Evolutionary conservation across 1,284 basidiomycete genomes (phyloP), one percentile per base, ranked within the genome.

Genomic region (Melampsora americana): DNA sequence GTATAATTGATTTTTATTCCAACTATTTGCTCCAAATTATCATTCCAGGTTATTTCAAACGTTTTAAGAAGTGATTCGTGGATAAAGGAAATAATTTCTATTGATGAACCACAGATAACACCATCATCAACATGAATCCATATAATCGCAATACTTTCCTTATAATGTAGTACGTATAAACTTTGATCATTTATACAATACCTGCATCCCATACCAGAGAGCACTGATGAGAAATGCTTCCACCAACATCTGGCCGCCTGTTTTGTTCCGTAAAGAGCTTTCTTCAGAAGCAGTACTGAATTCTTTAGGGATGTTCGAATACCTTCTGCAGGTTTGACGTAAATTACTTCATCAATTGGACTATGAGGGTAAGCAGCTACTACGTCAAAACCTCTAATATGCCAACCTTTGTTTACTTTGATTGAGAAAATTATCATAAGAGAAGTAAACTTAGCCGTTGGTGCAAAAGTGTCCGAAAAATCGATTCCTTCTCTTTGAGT

Each of bases 91-190:
- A n/a, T n/a, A n/a, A n/a, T n/a, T n/a, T n/a, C n/a, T 5, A n/a
- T 46, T 5, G 14, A 16, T 7, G 53, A 53, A n/a, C 14, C n/a
- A 14, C 14, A 20, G 5, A 68, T 42, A 5, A 68, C 23, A 3
- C 66, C 66, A 50, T 68, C 66, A 50, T 68, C 66, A 48, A 68
- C 46, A 50, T 68, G 35, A 4, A 68, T 28, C 66, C 66, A 68
- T 18, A 68, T 7, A 26, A 68, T 20, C 11, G 39, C 35, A 5
- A 18, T 46, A 42, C n/a, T n/a, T 2, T 30, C 46, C 11, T 26
- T 23, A 12, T 46, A 20, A 5, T n/a, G 16, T 12, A 68, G 48
- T 4, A 26, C n/a, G 28, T 68, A 68, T 30, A 68, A 26, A 26
- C n/a, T 46, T 12, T 46, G 18, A 28, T 68, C 44, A 50, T 48